These are phyloP conservation scores for Exophiala spinifera DNA, from an alignment of 2,329 filamentous ascomycete genomes.

Conservation along the genomic window DNA sequence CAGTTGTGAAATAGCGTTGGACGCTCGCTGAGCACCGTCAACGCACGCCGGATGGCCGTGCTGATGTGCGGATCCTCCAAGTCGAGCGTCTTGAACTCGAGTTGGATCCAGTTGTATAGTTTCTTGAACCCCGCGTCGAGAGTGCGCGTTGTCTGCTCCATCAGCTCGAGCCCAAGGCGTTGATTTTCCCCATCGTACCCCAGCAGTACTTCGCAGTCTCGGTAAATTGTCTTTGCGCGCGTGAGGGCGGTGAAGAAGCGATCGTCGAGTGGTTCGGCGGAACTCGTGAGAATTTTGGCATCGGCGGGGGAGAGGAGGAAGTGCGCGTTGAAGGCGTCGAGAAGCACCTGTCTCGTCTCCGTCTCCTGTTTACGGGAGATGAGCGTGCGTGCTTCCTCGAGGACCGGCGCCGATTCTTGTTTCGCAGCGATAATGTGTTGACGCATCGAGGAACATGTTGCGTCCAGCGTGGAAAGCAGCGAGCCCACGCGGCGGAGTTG, in stretches of 20 bases:
- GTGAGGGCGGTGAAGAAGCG: constrained; percentile 74
- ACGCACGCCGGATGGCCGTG: constrained; percentile 73
- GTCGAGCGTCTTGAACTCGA: constrained; percentile 87
- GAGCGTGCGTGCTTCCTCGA: constrained; percentile 73
- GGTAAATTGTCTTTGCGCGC: constrained; percentile 80
- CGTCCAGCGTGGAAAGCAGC: constrained; percentile 74
- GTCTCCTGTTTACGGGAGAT: constrained; percentile 69
- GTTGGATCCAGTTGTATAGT: constrained; percentile 90
- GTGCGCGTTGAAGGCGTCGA: constrained; percentile 73
- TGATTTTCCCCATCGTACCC: constrained; percentile 77
- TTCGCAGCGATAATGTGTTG: constrained; percentile 72
- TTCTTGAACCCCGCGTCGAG: constrained; percentile 92
- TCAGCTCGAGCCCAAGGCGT: constrained; percentile 79
- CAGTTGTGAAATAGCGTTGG: constrained; percentile 91
- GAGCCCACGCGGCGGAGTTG: constrained; percentile 82
- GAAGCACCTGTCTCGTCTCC: constrained; percentile 76
- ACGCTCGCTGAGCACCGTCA: constrained; percentile 83
- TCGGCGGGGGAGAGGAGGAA: constrained; percentile 85
- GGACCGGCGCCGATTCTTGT: constrained; percentile 67
- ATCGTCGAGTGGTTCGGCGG: constrained; percentile 78
- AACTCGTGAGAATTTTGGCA: constrained; percentile 68
- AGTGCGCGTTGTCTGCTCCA: constrained; percentile 83
- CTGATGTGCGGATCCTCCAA: constrained; percentile 93
- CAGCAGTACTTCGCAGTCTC: constrained; percentile 83
- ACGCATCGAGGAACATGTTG: constrained; percentile 76